Evolutionary conservation across 1,284 basidiomycete genomes (phyloP).

Genomic region (Austroboletus novae-zelandiae): DNA sequence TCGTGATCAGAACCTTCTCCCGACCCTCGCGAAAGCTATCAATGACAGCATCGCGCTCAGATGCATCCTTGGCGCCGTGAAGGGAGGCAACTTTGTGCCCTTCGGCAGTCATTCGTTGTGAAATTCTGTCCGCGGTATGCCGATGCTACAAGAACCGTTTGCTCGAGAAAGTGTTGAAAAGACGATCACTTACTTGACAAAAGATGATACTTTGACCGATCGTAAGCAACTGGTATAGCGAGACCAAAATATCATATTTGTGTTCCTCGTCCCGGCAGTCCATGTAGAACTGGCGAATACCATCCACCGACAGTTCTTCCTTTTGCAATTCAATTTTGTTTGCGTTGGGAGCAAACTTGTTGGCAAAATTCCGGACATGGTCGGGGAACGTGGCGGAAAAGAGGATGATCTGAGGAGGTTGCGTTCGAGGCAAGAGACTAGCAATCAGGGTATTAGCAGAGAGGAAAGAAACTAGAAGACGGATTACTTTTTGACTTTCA

Average conservation of each 20-base stretch:
- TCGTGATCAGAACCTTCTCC: conserved; percentile 98
- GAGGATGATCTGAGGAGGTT: conserved; percentile 80
- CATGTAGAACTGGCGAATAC: conserved; percentile 98
- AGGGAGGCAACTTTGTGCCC: conserved; percentile 97
- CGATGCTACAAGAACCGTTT: conserved; percentile 56
- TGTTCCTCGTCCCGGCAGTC: conserved; percentile 86
- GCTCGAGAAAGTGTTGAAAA: not conserved
- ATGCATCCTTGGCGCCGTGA: conserved; percentile 90
- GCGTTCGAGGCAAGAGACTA: conserved; percentile 64
- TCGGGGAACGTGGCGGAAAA: conserved; percentile 99
- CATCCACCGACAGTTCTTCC: conserved; percentile 92
- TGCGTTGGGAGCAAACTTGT: conserved; percentile 88
- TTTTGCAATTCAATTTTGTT: conserved; percentile 97
- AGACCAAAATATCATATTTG: conserved; percentile 95
- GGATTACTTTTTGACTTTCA: conserved; percentile 84
- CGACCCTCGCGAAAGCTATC: conserved; percentile 95
- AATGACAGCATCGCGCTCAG: conserved; percentile 89
- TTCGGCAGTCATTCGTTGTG: conserved; percentile 86
- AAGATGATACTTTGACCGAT: conserved; percentile 99
- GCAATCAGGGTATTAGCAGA: conserved; percentile 6
- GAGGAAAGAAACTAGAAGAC: not conserved
- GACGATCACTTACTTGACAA: conserved; percentile 64
- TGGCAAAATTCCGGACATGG: conserved; percentile 86
- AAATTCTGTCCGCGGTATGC: conserved; percentile 91
- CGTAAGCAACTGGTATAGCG: conserved; percentile 87